Evolutionary conservation across 495 filamentous ascomycete species (phyloP).

Genomic region (Lophium mytilinum): DNA sequence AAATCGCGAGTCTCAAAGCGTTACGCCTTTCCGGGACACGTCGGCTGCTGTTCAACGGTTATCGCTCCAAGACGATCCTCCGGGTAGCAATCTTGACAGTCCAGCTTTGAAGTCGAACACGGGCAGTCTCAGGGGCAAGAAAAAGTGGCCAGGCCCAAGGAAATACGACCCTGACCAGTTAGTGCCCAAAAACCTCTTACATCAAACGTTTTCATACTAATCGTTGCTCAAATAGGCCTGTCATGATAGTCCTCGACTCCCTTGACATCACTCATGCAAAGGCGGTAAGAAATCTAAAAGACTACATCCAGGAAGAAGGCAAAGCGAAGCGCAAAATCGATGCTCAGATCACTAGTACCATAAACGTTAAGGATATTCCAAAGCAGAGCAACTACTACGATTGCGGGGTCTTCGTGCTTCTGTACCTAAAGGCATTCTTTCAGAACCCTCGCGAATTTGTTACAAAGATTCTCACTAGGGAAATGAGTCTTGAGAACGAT

Average conservation of each 20-base stretch:
- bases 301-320: conserved; percentile 70
- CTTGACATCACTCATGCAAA: conserved; percentile 52
- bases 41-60: not conserved
- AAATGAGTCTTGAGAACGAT: conserved; percentile 41
- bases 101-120: not conserved
- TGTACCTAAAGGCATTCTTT: conserved; percentile 75
- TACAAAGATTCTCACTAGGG: conserved; percentile 41
- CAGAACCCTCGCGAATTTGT: conserved; percentile 58
- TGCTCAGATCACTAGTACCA: conserved; percentile 49
- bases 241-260: conserved; percentile 86
- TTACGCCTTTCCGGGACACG: not conserved
- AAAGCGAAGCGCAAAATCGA: conserved; percentile 56
- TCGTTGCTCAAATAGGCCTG: conserved; percentile 41
- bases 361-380: conserved; percentile 64
- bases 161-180: conserved; percentile 23
- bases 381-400: conserved; percentile 78
- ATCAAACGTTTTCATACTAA: conserved; percentile 21
- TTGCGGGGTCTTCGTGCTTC: conserved; percentile 79
- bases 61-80: not conserved
- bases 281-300: conserved; percentile 58
- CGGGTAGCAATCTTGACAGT: not conserved
- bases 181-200: not conserved
- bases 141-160: conserved; percentile 5
- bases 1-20: not conserved
- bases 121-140: conserved; percentile 1